Evolutionary conservation across 306 rosid species (phyloP).

Genomic region (Acacia acuminata): DNA sequence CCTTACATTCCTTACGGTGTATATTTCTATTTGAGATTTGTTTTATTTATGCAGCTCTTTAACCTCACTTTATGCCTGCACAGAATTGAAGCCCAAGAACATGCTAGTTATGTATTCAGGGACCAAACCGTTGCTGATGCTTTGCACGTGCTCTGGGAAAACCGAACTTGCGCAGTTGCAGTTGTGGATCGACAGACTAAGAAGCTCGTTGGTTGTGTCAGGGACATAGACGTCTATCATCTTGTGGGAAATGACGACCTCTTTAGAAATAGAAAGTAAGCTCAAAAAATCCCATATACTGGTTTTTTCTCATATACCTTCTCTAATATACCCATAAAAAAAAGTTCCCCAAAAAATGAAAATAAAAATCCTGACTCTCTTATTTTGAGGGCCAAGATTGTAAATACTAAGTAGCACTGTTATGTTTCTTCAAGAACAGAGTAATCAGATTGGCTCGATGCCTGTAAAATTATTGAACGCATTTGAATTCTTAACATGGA

Average conservation of each 20-base stretch:
- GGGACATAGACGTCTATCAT: constrained; percentile 48
- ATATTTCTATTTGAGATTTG: background rate
- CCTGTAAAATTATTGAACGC: background rate
- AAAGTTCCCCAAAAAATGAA: background rate
- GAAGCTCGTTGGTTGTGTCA: constrained; percentile 61
- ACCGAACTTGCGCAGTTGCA: constrained; percentile 45
- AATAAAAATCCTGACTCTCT: background rate
- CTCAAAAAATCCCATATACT: constrained; percentile 1
- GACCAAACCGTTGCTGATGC: constrained; percentile 65
- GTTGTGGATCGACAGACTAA: constrained; percentile 45
- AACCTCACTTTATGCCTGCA: constrained; percentile 12
- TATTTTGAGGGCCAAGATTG: background rate
- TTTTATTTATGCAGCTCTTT: constrained; percentile 3
- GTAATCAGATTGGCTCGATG: background rate
- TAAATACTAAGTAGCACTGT: background rate
- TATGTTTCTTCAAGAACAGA: background rate
- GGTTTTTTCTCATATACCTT: background rate
- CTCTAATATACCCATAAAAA: background rate
- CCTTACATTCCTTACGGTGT: background rate
- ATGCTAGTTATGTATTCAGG: constrained; percentile 46
- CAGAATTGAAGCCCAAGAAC: constrained; percentile 60
- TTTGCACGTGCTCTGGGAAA: constrained; percentile 46
- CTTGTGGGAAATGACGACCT: constrained; percentile 48
- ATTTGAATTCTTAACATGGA: background rate
- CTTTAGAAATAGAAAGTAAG: constrained; percentile 48